These are phyloP conservation scores for Zychaea mexicana DNA, from an alignment of 371 early-diverging fungal genomes.

Conservation along the genomic window DNA sequence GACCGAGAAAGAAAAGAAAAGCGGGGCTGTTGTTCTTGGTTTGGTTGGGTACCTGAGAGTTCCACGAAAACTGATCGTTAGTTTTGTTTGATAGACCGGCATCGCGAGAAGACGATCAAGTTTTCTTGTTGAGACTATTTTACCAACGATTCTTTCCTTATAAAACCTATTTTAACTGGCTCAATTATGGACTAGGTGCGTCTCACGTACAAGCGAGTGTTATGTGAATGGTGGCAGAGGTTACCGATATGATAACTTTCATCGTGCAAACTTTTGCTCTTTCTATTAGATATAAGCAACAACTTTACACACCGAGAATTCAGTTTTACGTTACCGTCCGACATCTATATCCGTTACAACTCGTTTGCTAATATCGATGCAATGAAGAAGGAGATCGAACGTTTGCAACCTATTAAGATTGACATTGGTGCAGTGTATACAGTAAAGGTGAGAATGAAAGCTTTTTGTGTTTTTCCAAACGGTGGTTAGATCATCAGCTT, in stretches of 20 bases:
- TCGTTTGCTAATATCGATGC: constrained; percentile 77
- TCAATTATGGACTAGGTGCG: constrained; percentile 76
- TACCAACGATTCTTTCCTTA: constrained; percentile 89
- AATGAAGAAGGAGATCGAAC: constrained; percentile 76
- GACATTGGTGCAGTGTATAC: constrained; percentile 98
- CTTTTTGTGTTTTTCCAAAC: too few relatives aligned
- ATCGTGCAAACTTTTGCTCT: neutral
- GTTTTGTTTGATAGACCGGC: neutral
- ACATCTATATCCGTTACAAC: constrained; percentile 88
- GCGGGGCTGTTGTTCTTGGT: too few relatives aligned
- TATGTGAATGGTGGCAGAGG: neutral
- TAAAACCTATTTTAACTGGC: constrained; percentile 78
- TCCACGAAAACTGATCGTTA: neutral
- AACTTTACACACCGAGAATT: constrained; percentile 91
- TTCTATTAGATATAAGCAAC: constrained; percentile 40
- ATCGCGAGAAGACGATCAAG: constrained; percentile 23
- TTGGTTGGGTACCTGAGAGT: neutral
- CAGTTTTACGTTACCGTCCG: constrained; percentile 82
- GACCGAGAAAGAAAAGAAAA: neutral
- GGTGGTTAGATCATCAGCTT: too few relatives aligned
- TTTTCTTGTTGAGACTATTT: constrained; percentile 64
- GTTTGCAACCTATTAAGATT: constrained; percentile 86
- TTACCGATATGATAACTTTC: too few relatives aligned
- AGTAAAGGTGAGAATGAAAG: constrained; percentile 58
- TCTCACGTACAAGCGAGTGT: neutral